These are phyloP conservation scores for Dacryopinax primogenitus DNA, from an alignment of 768 basidiomycete species.

Conservation along the genomic window DNA sequence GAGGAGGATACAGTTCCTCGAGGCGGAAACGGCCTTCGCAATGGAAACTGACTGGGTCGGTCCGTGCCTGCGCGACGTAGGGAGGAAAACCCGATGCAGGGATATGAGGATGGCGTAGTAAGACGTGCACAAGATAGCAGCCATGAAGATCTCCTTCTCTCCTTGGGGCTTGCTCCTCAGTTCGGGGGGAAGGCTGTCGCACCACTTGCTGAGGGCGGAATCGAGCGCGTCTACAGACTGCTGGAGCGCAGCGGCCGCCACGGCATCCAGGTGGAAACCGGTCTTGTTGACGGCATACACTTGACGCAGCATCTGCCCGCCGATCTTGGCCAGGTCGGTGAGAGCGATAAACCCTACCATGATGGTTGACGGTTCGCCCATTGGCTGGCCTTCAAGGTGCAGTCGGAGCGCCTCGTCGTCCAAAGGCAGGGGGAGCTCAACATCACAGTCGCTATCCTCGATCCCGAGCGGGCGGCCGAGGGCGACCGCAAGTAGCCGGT, in stretches of 20 bases:
- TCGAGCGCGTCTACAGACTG: constrained; percentile 66
- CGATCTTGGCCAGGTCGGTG: constrained; percentile 69
- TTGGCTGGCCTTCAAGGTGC: constrained; percentile 51
- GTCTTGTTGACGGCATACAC: constrained; percentile 59
- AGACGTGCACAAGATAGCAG: constrained; percentile 72
- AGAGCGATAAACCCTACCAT: constrained; percentile 75
- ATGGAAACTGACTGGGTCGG: constrained; percentile 50
- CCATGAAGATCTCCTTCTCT: constrained; percentile 70
- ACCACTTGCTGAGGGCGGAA: constrained; percentile 66
- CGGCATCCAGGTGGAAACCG: constrained; percentile 43
- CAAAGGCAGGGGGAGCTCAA: constrained; percentile 67
- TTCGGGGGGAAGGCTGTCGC: constrained; percentile 55
- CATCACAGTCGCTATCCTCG: constrained; percentile 83
- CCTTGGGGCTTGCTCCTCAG: constrained; percentile 65
- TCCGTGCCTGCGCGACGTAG: constrained; percentile 49
- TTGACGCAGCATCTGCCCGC: constrained; percentile 55
- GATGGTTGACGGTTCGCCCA: constrained; percentile 41
- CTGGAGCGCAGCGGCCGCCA: constrained; percentile 64
- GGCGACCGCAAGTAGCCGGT: constrained; percentile 83
- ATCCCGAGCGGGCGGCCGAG: constrained; percentile 79
- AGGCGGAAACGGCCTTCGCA: constrained; percentile 67
- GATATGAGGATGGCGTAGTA: constrained; percentile 81
- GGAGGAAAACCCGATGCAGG: constrained; percentile 76
- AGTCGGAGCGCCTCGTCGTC: constrained; percentile 68
- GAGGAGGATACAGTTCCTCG: constrained; percentile 71